Evolutionary conservation across 2,329 filamentous ascomycete genomes (phyloP), one percentile per base, ranked within the genome.

Genomic region (Dactylellina leptospora): DNA sequence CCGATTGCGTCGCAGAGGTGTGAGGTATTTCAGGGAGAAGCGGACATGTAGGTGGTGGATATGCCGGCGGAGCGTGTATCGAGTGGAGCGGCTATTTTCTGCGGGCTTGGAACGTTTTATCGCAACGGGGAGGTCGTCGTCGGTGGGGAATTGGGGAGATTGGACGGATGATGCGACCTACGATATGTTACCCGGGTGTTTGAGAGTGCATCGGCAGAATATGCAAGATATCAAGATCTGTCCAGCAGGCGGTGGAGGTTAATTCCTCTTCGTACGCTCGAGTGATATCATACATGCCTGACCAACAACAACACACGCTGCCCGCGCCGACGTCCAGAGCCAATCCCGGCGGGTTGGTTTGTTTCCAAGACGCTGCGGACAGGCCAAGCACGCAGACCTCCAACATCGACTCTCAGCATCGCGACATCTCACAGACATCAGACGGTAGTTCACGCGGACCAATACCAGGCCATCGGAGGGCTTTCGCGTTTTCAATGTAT

Each of bases 281-380:
- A 44, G 61, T 66, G 61, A 66, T 66, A 66, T 66, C 61, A 66
- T 66, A 54, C 58, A 18, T 28, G 42, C 25, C 18, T 40, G 5
- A 11, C 18, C 13, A 20, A 30, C 51, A 4, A 51, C 61, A 66
- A 66, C 61, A 44, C 61, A 48, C 30, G 13, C 6, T 13, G 6
- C 30, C 6, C 13, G 6, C 30, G 30, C 13, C 30, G 30, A 6
- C 6, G 30, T 13, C 13, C n/a, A n/a, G n/a, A n/a, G 30, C 30
- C 30, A 13, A 13, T 33, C 30, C 59, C 47, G 36, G 13, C 28
- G 22, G 30, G 20, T 38, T 23, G 27, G 40, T 54, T 30, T n/a
- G 16, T n/a, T n/a, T n/a, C 13, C 42, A 23, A 51, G 20, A 28
- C 36, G 5, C 54, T n/a, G n/a, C n/a, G n/a, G n/a, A n/a, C n/a